Conservation (phyloP, 495 filamentous ascomycete genomes). For the Aspergillus sparsus region DNA sequence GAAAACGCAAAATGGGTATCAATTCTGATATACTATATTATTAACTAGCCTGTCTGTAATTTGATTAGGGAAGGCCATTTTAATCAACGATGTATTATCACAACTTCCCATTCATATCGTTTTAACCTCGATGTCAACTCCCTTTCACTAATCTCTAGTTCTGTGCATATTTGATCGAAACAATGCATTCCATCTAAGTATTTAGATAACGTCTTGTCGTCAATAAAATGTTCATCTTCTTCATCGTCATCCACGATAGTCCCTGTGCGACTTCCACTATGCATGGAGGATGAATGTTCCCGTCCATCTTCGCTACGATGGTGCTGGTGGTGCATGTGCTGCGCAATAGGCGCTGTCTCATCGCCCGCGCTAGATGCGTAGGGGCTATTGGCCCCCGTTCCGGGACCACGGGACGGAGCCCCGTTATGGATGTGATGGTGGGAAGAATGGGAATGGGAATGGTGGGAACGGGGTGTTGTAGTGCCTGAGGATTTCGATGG, state of each 20-base stretch:
- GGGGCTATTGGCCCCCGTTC: constrained; percentile 41
- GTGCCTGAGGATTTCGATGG: constrained; percentile 29
- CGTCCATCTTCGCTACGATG: constrained; percentile 19
- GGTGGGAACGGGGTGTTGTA: constrained; percentile 21
- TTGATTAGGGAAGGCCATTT: background rate
- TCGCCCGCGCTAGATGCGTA: constrained; percentile 43
- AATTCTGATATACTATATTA: constrained; percentile 3
- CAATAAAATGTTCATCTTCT: constrained; percentile 36
- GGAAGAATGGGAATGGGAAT: constrained; percentile 16
- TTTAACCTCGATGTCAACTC: constrained; percentile 55
- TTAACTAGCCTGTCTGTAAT: background rate
- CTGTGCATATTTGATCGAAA: constrained; percentile 90
- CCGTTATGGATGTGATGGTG: constrained; percentile 29
- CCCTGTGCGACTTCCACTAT: constrained; percentile 35
- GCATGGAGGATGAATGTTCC: constrained; percentile 31
- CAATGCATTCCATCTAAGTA: constrained; percentile 81
- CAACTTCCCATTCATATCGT: constrained; percentile 49
- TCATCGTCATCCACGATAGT: constrained; percentile 34
- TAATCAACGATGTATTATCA: constrained; percentile 58
- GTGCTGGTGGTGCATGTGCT: constrained; percentile 17
- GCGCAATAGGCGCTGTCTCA: constrained; percentile 30
- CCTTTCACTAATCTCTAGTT: constrained; percentile 60
- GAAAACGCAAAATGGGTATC: constrained; percentile 19
- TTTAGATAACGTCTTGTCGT: constrained; percentile 53
- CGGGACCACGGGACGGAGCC: constrained; percentile 35